A percentile compares a stretch with the other conserved stretches of the same genome.
phyloP scores from a whole-genome alignment of 768 basidiomycete species.

The Pleurotus cornucopiae region DNA sequence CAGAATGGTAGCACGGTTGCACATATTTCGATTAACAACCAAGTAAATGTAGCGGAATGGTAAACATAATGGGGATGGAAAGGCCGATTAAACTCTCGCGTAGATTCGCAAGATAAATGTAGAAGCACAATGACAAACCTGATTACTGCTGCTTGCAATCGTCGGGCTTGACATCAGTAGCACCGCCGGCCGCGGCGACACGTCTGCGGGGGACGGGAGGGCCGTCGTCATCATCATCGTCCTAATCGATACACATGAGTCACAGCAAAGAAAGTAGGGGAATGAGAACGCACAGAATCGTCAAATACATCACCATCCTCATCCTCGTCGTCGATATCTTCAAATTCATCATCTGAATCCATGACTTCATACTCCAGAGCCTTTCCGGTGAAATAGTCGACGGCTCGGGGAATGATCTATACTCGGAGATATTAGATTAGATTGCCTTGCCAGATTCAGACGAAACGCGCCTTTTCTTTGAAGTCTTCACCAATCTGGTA shows the following conservation, averaged over 20 bases:
- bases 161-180: slow-evolving; percentile 61
- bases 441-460: neutral
- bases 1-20: neutral
- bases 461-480: slow-evolving; percentile 79
- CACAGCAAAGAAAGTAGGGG: slow-evolving; percentile 10
- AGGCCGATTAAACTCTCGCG: slow-evolving; percentile 1
- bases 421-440: neutral
- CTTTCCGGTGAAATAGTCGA: slow-evolving; percentile 98
- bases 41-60: neutral
- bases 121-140: neutral
- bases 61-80: neutral
- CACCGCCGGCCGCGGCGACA: slow-evolving; percentile 37
- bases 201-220: slow-evolving; percentile 60
- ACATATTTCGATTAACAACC: neutral
- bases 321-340: slow-evolving; percentile 57
- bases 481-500: slow-evolving; percentile 98
- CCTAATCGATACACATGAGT: slow-evolving; percentile 43
- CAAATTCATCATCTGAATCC: slow-evolving; percentile 52
- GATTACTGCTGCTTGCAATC: slow-evolving; percentile 89
- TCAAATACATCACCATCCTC: slow-evolving; percentile 57
- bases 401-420: slow-evolving; percentile 89
- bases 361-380: slow-evolving; percentile 78
- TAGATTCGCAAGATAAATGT: slow-evolving; percentile 1
- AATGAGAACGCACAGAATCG: slow-evolving; percentile 42
- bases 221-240: slow-evolving; percentile 67